Percentiles rank a stretch among this genome's conserved stretches.
Conservation (phyloP, 148 eudicot genomes). For the Amaranthus hypochondriacus region DNA sequence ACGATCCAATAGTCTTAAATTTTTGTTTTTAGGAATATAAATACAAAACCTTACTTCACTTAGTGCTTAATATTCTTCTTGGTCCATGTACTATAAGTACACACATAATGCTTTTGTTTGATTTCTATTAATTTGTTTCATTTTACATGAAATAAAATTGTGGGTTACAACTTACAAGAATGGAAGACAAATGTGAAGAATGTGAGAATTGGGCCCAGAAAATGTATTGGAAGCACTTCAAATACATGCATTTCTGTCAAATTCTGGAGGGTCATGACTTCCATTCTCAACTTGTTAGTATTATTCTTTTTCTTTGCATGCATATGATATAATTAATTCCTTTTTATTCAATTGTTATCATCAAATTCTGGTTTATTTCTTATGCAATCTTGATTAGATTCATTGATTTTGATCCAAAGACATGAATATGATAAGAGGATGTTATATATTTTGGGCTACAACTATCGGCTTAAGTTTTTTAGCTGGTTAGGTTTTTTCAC, state of each 20-base stretch:
- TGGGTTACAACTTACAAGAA: conserved; percentile 6
- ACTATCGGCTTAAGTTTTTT: not conserved
- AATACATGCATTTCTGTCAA: conserved; percentile 39
- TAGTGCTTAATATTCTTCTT: no score
- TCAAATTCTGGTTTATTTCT: no score
- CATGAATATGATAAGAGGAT: no score
- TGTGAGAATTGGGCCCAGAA: conserved; percentile 36
- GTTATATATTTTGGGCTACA: no score
- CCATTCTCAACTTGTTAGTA: conserved; percentile 44
- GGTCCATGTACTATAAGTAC: no score
- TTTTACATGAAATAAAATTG: not conserved
- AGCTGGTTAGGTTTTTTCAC: not conserved
- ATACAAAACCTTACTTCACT: no score
- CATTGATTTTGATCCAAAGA: no score
- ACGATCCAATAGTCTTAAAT: no score
- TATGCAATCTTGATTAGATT: no score
- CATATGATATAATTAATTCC: not conserved
- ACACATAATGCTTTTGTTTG: no score
- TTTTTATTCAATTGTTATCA: not conserved
- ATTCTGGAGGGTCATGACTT: conserved; percentile 27
- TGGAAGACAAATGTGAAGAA: conserved; percentile 35
- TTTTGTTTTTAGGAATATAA: no score
- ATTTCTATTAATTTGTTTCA: not conserved
- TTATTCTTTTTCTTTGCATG: conserved; percentile 3
- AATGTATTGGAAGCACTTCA: conserved; percentile 47